Evolutionary conservation across 305 asterid species (phyloP), one percentile per base, ranked within the genome.

Genomic region (Ajuga reptans): DNA sequence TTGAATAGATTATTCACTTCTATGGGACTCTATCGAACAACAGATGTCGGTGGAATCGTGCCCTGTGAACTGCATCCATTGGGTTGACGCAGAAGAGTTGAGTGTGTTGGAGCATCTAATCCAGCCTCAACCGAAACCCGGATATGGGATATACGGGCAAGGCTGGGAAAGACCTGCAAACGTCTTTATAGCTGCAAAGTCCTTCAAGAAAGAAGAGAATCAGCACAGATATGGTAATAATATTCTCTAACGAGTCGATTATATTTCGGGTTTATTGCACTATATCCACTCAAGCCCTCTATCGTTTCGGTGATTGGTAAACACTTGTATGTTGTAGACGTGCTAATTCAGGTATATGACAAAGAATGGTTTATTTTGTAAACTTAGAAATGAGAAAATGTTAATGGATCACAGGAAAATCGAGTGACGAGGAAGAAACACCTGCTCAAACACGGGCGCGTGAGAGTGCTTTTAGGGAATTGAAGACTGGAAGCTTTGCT

Each of bases 91-190:
- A 10, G 85, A 83, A 55, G 85, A 85, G 14, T 55, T 87, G 56
- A 75, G 64, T 14, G 86, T 72, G 64, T 84, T 84, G 1, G 90
- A 86, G 81, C 64, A 79, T 70, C 74, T 84, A 10, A 81, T 53
- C 74, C 82, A 47, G 72, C 93, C 93, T 60, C 88, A 59, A 46
- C 81, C 77, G 0, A 86, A 79, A 73, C 58, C 61, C 33, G 90
- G 90, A 61, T 75, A 81, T 72, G 94, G 94, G 9, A 72, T 85
- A 42, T 87, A 66, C 4, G 94, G 89, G 9, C 94, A 87, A 65
- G 90, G 94, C 46, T 87, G 94, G 94, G 90, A 87, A 64, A 75
- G 84, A 36, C 90, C 90, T 12, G 69, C 76, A 64, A 82, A 85
- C 36, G 89, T 85, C 49, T 87, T 85, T 78, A 39, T 64, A 74